These are phyloP conservation scores for Talaromyces atroroseus DNA, from an alignment of 2,329 filamentous ascomycete genomes.

Conservation along the genomic window DNA sequence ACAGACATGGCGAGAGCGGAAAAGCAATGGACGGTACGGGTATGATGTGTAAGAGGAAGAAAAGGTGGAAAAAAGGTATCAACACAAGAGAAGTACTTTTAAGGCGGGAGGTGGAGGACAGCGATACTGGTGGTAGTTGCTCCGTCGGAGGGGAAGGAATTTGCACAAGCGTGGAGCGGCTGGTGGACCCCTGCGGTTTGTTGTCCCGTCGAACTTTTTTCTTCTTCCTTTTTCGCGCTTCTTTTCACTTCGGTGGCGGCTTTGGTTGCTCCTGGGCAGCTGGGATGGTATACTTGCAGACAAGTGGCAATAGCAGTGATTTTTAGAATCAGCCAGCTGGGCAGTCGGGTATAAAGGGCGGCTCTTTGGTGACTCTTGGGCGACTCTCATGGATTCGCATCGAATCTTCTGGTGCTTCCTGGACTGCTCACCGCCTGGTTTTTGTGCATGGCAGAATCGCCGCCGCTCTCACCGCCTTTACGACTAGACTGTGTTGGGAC, in stretches of 20 bases:
- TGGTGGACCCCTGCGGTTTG: slow-evolving; percentile 23
- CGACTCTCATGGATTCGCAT: slow-evolving; percentile 15
- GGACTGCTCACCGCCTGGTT: slow-evolving; percentile 16
- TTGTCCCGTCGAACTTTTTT: slow-evolving; percentile 7
- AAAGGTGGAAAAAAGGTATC: slow-evolving; percentile 5
- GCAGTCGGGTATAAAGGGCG: not conserved
- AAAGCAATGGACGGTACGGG: slow-evolving; percentile 15
- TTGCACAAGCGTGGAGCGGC: slow-evolving; percentile 34
- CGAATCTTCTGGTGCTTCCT: slow-evolving; percentile 39
- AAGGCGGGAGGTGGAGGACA: not conserved
- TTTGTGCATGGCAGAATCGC: slow-evolving; percentile 10
- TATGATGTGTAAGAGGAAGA: slow-evolving; percentile 1
- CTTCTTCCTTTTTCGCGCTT: slow-evolving; percentile 15
- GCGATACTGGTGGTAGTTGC: not conserved
- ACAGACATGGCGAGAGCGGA: slow-evolving; percentile 46
- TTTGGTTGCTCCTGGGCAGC: not conserved
- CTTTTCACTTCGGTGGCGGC: slow-evolving; percentile 12
- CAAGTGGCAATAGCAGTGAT: not conserved
- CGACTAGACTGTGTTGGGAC: not conserved
- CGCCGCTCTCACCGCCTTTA: not conserved
- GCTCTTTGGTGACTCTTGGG: slow-evolving; percentile 9
- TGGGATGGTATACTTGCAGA: not conserved
- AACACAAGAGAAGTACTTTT: slow-evolving; percentile 2
- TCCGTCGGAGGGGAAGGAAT: slow-evolving; percentile 28
- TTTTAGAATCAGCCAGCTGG: not conserved